These are phyloP conservation scores for Beauveria scarabaeidicola DNA, from an alignment of 2,329 filamentous ascomycete species.

Conservation along the genomic window DNA sequence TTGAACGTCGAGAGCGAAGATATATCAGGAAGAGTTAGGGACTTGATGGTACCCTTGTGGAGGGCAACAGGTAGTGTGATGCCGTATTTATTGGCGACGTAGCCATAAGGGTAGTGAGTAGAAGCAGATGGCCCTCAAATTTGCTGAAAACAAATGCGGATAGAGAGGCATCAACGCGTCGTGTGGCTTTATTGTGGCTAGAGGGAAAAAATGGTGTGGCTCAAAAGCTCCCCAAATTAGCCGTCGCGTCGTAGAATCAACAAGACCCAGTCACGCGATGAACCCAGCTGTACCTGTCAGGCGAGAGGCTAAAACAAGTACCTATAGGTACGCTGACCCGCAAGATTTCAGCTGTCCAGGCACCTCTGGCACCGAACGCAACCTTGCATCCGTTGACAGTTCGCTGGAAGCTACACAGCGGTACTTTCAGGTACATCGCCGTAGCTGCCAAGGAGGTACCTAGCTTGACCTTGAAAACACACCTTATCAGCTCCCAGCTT, in stretches of 20 bases:
- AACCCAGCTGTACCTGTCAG: conserved; percentile 4
- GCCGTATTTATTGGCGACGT: no score
- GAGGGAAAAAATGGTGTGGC: background rate
- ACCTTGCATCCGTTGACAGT: background rate
- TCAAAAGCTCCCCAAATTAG: background rate
- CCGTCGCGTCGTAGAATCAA: background rate
- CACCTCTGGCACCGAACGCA: background rate
- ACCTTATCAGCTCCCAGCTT: background rate
- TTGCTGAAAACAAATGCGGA: no score
- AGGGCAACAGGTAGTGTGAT: no score
- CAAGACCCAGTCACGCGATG: conserved; percentile 4
- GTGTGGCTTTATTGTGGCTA: conserved; percentile 7
- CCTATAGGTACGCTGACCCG: background rate
- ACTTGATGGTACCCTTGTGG: no score
- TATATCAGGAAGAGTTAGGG: no score
- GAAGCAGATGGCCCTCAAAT: no score
- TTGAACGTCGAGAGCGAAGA: no score
- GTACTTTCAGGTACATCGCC: background rate
- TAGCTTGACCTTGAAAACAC: background rate
- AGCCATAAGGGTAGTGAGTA: no score
- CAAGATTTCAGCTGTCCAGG: background rate
- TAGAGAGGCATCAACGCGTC: background rate
- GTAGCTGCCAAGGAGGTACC: background rate
- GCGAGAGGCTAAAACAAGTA: conserved; percentile 1
- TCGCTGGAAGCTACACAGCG: background rate